These are phyloP conservation scores for Telopea speciosissima DNA, from an alignment of 177 flowering plant genomes.

Conservation along the genomic window DNA sequence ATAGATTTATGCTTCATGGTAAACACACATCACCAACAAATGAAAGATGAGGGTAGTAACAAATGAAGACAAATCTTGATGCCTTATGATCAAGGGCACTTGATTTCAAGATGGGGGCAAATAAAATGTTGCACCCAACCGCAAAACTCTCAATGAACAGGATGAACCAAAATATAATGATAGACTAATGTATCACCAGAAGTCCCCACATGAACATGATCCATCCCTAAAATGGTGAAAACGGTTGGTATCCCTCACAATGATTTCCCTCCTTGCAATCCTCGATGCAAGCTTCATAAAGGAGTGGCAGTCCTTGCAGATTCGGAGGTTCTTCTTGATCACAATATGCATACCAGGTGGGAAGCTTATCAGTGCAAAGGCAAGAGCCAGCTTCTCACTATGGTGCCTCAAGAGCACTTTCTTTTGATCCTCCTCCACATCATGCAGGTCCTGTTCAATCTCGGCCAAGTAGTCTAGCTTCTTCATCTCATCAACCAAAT, in stretches of 20 bases:
- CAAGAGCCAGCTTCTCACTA: conserved; percentile 70
- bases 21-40: not conserved
- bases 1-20: not conserved
- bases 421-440: conserved; percentile 42
- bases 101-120: no score
- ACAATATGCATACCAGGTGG: conserved; percentile 44
- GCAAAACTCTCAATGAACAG: not conserved
- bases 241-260: conserved; percentile 55
- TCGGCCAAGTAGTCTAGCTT: conserved; percentile 33
- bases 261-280: conserved; percentile 40
- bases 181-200: conserved; percentile 39
- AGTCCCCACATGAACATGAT: conserved; percentile 56
- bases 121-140: not conserved
- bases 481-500: conserved; percentile 42
- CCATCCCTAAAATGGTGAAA: conserved; percentile 70
- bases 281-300: conserved; percentile 54
- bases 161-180: not conserved
- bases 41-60: not conserved
- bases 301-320: conserved; percentile 66
- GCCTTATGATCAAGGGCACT: not conserved
- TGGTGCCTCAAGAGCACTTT: conserved; percentile 52
- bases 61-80: not conserved
- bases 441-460: conserved; percentile 46
- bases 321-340: conserved; percentile 63
- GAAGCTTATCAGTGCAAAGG: conserved; percentile 47